Base-by-base conservation (phyloP, 2,329 filamentous ascomycete species). In the Didymella exigua region DNA sequence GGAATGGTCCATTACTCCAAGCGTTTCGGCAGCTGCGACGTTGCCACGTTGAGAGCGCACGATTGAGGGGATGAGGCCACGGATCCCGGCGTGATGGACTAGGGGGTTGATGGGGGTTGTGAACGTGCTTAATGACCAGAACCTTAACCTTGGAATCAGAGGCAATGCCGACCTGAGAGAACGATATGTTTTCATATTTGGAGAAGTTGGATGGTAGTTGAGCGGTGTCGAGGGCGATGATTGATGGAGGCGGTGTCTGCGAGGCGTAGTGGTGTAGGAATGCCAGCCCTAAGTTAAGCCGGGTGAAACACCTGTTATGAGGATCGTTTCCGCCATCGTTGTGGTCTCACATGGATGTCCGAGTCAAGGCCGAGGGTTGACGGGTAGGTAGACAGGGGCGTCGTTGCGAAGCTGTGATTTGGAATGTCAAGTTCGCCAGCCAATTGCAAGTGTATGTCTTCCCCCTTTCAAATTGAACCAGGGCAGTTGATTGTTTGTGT, bases 231-330 rank as follows among this genome's bases (percentile, higher is more conserved):
- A 72, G 21, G 1, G 63, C 69, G 43, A 69, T 43, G 16, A 71
- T 64, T 8, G 36, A 50, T 6, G 48, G 43, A 0, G 59, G 41
- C 1, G 49, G 41, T 11, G 47, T 49, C 0, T 55, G 58, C 0
- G 60, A 60, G 30, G 56, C 44, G 54, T 71, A 70, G 62, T 72
- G 62, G 13, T 60, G 34, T 5, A 69, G 26, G 41, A 72, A 89
- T 65, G 84, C 86, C 52, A 85, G 85, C 27, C 95, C 95, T 75
- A 99, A 97, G 60, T 93, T 75, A 99, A 97, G 60, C 95, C 95
- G 30, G 91, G 95, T 4, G 90, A 95, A 30, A 93, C 93, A 54
- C 95, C 93, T n/a, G 95, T 98, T 66, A 99, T 86, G 53, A 98
- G 78, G 55, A 98, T 81, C 5, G 91, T 97, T 44, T 56, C 33